Base-by-base conservation (phyloP, 1,139 yeast species). In the Sugiyamaella neomexicana region DNA sequence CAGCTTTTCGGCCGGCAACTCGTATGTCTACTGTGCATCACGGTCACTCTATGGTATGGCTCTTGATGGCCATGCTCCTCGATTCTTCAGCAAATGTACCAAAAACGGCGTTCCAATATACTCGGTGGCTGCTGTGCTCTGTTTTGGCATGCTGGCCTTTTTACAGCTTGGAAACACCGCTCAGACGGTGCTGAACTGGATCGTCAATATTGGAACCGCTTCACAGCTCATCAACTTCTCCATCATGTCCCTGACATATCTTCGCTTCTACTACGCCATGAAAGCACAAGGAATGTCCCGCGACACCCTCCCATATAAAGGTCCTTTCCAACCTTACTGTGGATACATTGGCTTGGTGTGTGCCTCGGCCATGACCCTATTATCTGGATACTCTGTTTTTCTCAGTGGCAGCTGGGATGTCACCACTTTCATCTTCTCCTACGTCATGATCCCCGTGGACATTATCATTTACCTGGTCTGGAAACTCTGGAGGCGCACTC, bases 181-280 rank as follows among this genome's bases (percentile, higher is more conserved):
- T 40, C 79, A 82, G 15, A 80, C 78, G 15, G 96, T 86, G 13
- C 77, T 89, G 62, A 79, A 79, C 65, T 88, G 91, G 85, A 78
- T 89, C 68, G 84, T 87, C 53, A 84, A 82, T 63, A 74, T 89
- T 61, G 85, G 86, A 62, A 88, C 96, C 1, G 88, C 91, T 1
- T 85, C 91, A 1, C 93, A 87, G 69, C 74, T 88, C 61, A 80
- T 88, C 65, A 87, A 86, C 68, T 87, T 84, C 65, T 79, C 80
- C 44, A 76, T 82, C 60, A 82, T 89, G 77, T 73, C 82, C 56
- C 67, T 82, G 40, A 83, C 86, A 2, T 89, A 85, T 71, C 58
- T 76, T 58, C 82, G 78, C 70, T 89, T 88, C 71, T 79, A 80
- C 69, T 74, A 77, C 52, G 93, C 91, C 1, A 76, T 81, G 61